A percentile compares a stretch with the other conserved stretches of the same genome.
Conservation (phyloP, 1,284 basidiomycete genomes). For the Malassezia arunalokei region DNA sequence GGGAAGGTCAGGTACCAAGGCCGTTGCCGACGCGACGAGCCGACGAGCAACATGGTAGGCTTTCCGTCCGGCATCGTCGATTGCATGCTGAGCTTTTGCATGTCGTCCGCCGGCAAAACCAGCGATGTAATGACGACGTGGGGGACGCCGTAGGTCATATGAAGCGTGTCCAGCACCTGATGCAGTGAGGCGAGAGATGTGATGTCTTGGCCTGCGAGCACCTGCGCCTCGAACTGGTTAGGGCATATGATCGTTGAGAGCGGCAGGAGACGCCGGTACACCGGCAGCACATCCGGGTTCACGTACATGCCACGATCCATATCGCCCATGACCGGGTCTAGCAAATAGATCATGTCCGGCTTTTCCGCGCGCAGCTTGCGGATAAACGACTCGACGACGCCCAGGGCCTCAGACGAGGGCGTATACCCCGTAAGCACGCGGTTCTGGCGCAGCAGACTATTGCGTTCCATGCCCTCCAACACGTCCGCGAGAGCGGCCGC, state of each 20-base stretch:
- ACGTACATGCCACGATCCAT: conserved; percentile 60
- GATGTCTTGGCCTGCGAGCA: conserved; percentile 49
- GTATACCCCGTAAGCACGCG: conserved; percentile 59
- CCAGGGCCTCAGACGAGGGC: conserved; percentile 67
- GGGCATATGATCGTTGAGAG: conserved; percentile 83
- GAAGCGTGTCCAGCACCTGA: conserved; percentile 61
- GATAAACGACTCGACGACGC: conserved; percentile 58
- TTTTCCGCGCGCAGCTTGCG: conserved; percentile 53
- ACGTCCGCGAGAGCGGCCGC: conserved; percentile 45
- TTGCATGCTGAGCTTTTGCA: conserved; percentile 21
- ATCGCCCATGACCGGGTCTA: conserved; percentile 60
- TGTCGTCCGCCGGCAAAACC: conserved; percentile 33
- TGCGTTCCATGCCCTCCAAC: conserved; percentile 36
- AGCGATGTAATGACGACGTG: conserved; percentile 89
- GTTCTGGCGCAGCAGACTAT: conserved; percentile 31
- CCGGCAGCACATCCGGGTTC: conserved; percentile 69
- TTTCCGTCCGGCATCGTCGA: conserved; percentile 18
- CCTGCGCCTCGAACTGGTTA: conserved; percentile 95
- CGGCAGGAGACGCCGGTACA: conserved; percentile 68
- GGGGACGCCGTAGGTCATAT: conserved; percentile 61
- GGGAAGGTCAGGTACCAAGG: conserved; percentile 62
- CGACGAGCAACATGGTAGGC: conserved; percentile 36
- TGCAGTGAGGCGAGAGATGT: conserved; percentile 58
- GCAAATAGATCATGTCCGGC: conserved; percentile 63
- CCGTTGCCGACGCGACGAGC: conserved; percentile 34